Percentiles rank a stretch among this genome's conserved stretches.
Evolutionary conservation across 805 yeast genomes (phyloP).

Genomic region (Yarrowia divulgata): DNA sequence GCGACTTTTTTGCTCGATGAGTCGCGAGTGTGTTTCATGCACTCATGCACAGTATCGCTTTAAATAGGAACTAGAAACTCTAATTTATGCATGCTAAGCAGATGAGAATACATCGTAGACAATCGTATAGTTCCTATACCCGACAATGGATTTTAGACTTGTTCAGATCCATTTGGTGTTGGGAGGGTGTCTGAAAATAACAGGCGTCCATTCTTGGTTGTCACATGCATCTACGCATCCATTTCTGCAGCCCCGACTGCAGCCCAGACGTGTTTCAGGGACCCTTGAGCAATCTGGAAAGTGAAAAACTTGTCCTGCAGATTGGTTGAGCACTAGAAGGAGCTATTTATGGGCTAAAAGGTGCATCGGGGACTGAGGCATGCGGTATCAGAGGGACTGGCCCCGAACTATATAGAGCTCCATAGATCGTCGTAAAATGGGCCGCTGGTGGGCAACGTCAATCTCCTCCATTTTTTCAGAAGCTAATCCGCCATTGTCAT

Average conservation of each 20-base stretch:
- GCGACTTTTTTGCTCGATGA: neutral
- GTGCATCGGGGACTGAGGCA: too few relatives aligned
- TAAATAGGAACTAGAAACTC: conserved; percentile 8
- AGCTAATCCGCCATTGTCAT: neutral
- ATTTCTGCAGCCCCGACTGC: neutral
- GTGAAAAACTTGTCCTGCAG: too few relatives aligned
- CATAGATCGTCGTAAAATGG: too few relatives aligned
- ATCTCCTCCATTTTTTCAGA: neutral
- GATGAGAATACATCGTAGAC: neutral
- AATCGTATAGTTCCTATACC: neutral
- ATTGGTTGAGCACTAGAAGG: too few relatives aligned
- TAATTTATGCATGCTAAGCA: conserved; percentile 4
- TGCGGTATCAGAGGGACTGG: too few relatives aligned
- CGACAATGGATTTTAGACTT: neutral
- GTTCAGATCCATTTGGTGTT: neutral
- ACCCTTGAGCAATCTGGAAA: neutral
- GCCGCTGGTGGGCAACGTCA: neutral
- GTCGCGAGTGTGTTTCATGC: conserved; percentile 8
- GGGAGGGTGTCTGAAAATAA: neutral
- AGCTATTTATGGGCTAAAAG: too few relatives aligned
- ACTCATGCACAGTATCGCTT: conserved; percentile 19
- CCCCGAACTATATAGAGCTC: too few relatives aligned
- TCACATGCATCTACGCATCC: neutral
- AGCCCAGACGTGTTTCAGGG: neutral
- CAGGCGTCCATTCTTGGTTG: neutral